Evolutionary conservation across 768 basidiomycete genomes (phyloP).

Genomic region (Boletellus ananas): DNA sequence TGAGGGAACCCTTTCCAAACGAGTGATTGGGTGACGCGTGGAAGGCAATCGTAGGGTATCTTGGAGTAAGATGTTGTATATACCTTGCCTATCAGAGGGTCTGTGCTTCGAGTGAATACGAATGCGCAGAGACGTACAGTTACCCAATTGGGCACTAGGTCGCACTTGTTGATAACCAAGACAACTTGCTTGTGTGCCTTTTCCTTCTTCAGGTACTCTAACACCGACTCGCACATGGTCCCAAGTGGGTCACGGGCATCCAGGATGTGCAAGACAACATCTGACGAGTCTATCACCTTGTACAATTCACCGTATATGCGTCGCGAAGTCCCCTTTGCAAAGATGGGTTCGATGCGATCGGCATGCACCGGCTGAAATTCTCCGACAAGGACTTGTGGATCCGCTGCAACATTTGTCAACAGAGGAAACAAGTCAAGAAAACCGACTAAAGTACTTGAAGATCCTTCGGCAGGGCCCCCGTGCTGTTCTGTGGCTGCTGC

Average conservation of each 20-base stretch:
- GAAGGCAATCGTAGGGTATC: conserved; percentile 95
- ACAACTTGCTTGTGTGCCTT: conserved; percentile 98
- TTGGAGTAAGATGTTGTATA: conserved; percentile 90
- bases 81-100: conserved; percentile 70
- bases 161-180: conserved; percentile 96
- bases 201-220: conserved; percentile 92
- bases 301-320: conserved; percentile 98
- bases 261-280: conserved; percentile 91
- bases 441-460: conserved; percentile 38
- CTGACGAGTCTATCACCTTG: conserved; percentile 98
- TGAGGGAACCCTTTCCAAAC: conserved; percentile 97
- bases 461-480: conserved; percentile 35
- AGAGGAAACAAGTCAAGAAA: not conserved
- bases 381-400: conserved; percentile 16
- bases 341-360: conserved; percentile 85
- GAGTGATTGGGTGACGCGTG: conserved; percentile 99
- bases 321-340: conserved; percentile 90
- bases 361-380: conserved; percentile 62
- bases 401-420: conserved; percentile 9
- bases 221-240: conserved; percentile 90
- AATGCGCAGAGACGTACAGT: conserved; percentile 58
- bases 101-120: not conserved
- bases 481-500: conserved; percentile 46
- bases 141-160: conserved; percentile 98
- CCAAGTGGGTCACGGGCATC: conserved; percentile 96